Evolutionary conservation across 2,329 filamentous ascomycete genomes (phyloP), one percentile per base, ranked within the genome.

Genomic region (Corniculantispora saksenae): DNA sequence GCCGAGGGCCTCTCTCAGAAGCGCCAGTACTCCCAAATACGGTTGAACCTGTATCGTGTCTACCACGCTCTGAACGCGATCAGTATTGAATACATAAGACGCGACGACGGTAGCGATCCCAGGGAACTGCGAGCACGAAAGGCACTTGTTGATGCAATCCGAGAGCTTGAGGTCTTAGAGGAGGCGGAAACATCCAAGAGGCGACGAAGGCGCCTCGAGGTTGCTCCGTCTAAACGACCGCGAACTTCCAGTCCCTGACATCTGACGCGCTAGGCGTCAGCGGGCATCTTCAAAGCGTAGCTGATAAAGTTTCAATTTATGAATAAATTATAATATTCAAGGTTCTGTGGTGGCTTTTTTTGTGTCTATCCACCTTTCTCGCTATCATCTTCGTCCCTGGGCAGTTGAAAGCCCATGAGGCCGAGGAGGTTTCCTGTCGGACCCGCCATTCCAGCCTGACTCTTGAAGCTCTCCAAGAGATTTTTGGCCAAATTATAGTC

Each of bases 401-500:
- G 94, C 66, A 97, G 81, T 48, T 86, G 84, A 69, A 97, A 82
- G 0, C 93, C 93, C 89, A 98, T 91, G 79, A 96, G 85, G 8
- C 89, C 90, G 72, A 99, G 84, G 66, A 99, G 81, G 74, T 97
- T 98, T 1, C 94, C 89, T 2, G 91, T 91, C 1, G 95, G 95
- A 0, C 95, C 95, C 38, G 92, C 84, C 81, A 91, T 86, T 15
- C 95, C 95, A 21, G 83, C 92, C 76, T 98, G 94, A 19, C 91
- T 90, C 74, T 97, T 96, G 78, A 99, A 94, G 71, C 92, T 94
- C 76, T 97, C 93, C 1, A 99, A 82, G 63, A 99, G 82, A 72
- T 98, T 98, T 76, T 91, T 93, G 21, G 92, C 93, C 27, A 99
- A 82, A 67, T 95, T 94, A 70, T 93, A 91, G 74, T 98, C 92